Evolutionary conservation across 108 stramenopile genomes (phyloP), one percentile per base, ranked within the genome.

Genomic region (Chaetoceros tenuissimus): DNA sequence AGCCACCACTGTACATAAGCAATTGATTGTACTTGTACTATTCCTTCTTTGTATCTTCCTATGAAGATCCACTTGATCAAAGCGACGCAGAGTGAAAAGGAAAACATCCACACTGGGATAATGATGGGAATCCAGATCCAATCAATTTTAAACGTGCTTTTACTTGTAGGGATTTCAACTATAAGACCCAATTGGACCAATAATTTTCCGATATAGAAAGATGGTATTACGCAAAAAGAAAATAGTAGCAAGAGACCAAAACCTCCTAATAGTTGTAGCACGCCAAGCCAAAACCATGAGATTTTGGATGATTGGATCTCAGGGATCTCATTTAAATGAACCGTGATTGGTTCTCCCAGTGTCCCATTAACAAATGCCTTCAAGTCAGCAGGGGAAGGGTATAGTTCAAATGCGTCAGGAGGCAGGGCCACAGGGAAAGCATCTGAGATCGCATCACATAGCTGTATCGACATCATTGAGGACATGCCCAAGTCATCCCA

Each of bases 401-500:
- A 57, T 24, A 24, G 31, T 5, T 57, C 5, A 20, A 57, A 57
- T 19, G 19, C 20, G 19, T 57, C 43, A 3, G 56, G 45, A 17
- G 20, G 3, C 3, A 57, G 19, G 19, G 45, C 45, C 40, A 45
- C 24, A 22, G 40, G 19, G 44, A 13, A 57, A 5, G 19, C 18
- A 24, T 57, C 40, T 20, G 34, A 43, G 18, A 57, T 34, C 19
- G 56, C 56, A 10, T 57, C 23, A 19, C 56, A 22, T 17, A 57
- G 45, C 5, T 31, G 19, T 5, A 57, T 3, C 3, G 31, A 34
- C 3, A 43, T 43, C 56, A 57, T 57, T 3, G 56, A 57, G 3
- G 46, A 31, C 31, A 57, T 20, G 22, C 56, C 56, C 10, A 57
- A 22, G 21, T 57, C 56, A 3, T 57, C 43, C 56, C 56, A 57